Percentiles rank a stretch among this genome's conserved stretches.
These are phyloP conservation scores for Colletotrichum sp. DNA, from an alignment of 2,329 filamentous ascomycete species.

Conservation along the genomic window DNA sequence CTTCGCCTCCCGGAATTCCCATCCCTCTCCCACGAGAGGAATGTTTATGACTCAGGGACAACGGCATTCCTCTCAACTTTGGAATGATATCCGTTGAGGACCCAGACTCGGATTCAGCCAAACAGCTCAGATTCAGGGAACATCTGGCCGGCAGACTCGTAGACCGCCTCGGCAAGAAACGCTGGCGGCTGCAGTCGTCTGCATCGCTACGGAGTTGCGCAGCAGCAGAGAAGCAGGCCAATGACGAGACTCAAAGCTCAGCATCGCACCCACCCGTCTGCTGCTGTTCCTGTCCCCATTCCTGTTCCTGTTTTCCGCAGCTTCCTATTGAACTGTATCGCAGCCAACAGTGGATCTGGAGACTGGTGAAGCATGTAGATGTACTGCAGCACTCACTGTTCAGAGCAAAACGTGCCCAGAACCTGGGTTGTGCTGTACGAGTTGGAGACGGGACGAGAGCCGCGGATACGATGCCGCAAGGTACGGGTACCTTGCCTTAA, in stretches of 20 bases:
- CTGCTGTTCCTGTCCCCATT: neutral
- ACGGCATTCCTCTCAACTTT: neutral
- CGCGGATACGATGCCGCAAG: conserved; percentile 3
- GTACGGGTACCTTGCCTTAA: conserved; percentile 6
- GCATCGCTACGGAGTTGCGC: neutral
- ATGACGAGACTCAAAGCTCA: neutral
- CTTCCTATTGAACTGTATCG: neutral
- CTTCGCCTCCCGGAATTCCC: neutral
- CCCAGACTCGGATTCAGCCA: neutral
- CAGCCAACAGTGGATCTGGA: neutral
- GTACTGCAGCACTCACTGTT: neutral
- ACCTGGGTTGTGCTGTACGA: neutral
- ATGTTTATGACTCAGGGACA: neutral
- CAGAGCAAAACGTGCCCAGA: neutral
- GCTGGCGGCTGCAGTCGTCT: neutral
- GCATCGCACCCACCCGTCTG: neutral
- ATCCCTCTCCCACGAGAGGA: neutral
- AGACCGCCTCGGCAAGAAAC: conserved; percentile 1
- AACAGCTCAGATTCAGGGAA: neutral
- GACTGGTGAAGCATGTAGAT: neutral
- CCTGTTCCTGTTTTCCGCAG: neutral
- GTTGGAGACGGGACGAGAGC: neutral
- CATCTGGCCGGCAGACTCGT: neutral
- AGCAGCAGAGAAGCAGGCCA: neutral
- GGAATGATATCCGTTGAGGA: neutral